Base-by-base conservation (phyloP, 495 filamentous ascomycete genomes). In the Viridothelium virens region DNA sequence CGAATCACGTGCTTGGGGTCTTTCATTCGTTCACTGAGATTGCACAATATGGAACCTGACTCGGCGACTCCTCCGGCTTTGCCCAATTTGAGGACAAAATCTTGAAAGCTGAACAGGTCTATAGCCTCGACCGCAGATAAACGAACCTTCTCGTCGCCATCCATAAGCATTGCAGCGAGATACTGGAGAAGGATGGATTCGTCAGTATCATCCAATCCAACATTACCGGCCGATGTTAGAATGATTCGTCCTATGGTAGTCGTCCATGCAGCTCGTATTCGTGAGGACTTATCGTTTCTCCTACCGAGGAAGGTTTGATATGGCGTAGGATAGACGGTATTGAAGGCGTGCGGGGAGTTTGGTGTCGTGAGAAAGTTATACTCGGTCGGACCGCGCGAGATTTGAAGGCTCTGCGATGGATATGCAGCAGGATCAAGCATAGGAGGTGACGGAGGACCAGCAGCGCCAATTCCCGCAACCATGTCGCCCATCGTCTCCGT, bases 401-500 rank as follows among this genome's bases (percentile, higher is more conserved):
- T 83, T 12, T 81, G 82, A 47, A 96, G 74, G 33, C 82, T 87
- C 44, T 88, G 79, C 14, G 89, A 88, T 5, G 92, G 92, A 71
- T 92, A 96, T 44, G 86, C 85, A 2, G 87, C 81, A 44, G 92
- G 88, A 72, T 97, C 90, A 73, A 94, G 84, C 7, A 80, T 74
- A 14, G 87, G 84, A 31, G 86, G 77, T 9, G 89, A 85, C 33
- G 91, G 90, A 62, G 89, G 89, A 2, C 92, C 92, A 67, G 91
- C 90, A 67, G 92, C 89, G 65, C 92, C 92, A 72, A 96, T 92
- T 10, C 92, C 92, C 31, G 92, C 85, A 18, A 94, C 86, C 77
- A 99, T 91, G 71, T 97, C 94, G 38, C 94, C 94, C 38, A 99
- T 82, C 0, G 94, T 97, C 74, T 97, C 89, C 0, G 91, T 95